A percentile compares a stretch with the other conserved stretches of the same genome.
phyloP scores from a whole-genome alignment of 2,329 filamentous ascomycete species.

The Claviceps sp. region DNA sequence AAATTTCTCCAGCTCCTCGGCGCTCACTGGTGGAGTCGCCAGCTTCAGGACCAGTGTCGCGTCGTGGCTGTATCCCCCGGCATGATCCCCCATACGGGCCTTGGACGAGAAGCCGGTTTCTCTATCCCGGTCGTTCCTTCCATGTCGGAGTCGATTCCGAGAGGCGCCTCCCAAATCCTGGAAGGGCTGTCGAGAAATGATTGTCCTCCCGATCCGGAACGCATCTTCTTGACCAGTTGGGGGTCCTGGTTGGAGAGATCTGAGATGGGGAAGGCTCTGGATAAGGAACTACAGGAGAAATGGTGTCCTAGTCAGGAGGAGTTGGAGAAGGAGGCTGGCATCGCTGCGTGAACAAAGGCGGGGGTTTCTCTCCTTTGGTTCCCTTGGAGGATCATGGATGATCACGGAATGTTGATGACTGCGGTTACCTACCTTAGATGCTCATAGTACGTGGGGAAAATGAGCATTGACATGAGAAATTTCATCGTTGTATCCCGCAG shows the following conservation, averaged over 20 bases:
- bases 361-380: no score
- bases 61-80: constrained; percentile 42
- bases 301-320: constrained; percentile 35
- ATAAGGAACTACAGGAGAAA: constrained; percentile 35
- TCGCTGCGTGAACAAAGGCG: neutral
- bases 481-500: no score
- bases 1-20: constrained; percentile 39
- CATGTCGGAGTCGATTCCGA: constrained; percentile 33
- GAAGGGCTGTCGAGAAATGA: constrained; percentile 31
- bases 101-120: constrained; percentile 21
- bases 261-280: constrained; percentile 25
- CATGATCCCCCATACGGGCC: constrained; percentile 33
- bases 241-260: constrained; percentile 41
- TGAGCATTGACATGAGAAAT: no score
- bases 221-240: constrained; percentile 42
- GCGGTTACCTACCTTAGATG: no score
- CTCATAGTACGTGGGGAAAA: no score
- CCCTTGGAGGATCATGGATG: no score
- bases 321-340: constrained; percentile 30
- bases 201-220: constrained; percentile 35
- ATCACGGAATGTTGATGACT: no score
- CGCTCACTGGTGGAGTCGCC: constrained; percentile 43
- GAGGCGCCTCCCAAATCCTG: constrained; percentile 33
- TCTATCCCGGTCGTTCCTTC: constrained; percentile 20
- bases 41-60: constrained; percentile 27